Base-by-base conservation (phyloP, 495 filamentous ascomycete species). In the Penicillium roqueforti region DNA sequence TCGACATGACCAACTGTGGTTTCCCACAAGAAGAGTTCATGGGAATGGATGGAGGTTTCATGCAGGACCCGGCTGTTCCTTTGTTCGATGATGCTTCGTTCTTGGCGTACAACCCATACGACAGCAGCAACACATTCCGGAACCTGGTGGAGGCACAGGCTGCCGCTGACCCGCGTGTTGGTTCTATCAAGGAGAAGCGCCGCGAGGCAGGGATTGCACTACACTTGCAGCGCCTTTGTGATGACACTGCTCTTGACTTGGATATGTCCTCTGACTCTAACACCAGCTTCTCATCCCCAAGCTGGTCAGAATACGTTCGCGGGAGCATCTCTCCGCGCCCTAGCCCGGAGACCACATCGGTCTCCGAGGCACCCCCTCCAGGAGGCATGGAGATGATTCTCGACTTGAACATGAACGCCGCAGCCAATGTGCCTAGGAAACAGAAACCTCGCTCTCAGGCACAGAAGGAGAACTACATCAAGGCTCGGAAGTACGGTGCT, bases 391-490 rank as follows among this genome's bases (percentile, higher is more conserved):
- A 77, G 38, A 44, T 77, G 52, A 70, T 77, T 18, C 66, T 77
- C n/a, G 74, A 77, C 47, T 57, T 77, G 56, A 77, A 77, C 53
- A 73, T 77, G 73, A 76, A 77, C 45, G 65, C 70, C 13, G 61
- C 73, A 4, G 63, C 70, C 26, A 70, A 76, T 51, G 51, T 75
- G 22, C 74, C 74, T 0, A 75, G 68, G 57, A 77, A 77, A 54
- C 74, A 77, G 39, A 77, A 74, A 53, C 71, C 73, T 26, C 63
- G 74, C 26, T 76, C 74, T 11, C 63, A 65, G 53, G 74, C 73
- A 20, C 73, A 77, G 57, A 75, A 68, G 53, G 74, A 77, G 51
- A 76, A 71, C 58, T 77, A 77, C 52, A 76, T 75, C 63, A 77
- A 77, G 52, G 73, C 65, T 53, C 67, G 74, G 2, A 76, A 74